A percentile compares a stretch with the other conserved stretches of the same genome.
phyloP scores from a whole-genome alignment of 1,284 basidiomycete genomes.

The Sporisorium scitamineum region DNA sequence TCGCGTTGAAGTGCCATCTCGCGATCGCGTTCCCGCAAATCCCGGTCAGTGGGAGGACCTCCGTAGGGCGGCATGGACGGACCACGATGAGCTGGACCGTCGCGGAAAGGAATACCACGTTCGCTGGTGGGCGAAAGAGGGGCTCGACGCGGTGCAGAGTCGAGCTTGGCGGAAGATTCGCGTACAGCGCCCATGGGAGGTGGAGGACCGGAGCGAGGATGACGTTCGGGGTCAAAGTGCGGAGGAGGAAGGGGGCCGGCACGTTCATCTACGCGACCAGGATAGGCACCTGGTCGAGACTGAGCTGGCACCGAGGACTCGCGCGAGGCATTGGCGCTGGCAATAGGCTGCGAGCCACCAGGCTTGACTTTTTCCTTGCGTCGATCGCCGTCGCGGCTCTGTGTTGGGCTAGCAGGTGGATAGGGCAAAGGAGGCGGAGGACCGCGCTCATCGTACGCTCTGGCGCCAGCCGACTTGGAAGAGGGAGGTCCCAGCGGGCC shows the following conservation, averaged over 20 bases:
- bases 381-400: slow-evolving; percentile 42
- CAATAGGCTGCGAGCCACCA: slow-evolving; percentile 4
- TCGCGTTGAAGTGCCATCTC: slow-evolving; percentile 32
- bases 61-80: slow-evolving; percentile 40
- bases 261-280: slow-evolving; percentile 14
- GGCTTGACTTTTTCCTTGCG: slow-evolving; percentile 43
- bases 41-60: slow-evolving; percentile 22
- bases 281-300: slow-evolving; percentile 16
- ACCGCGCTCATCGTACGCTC: slow-evolving; percentile 40
- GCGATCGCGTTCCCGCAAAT: slow-evolving; percentile 31
- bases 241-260: slow-evolving; percentile 14
- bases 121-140: slow-evolving; percentile 40
- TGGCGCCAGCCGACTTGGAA: slow-evolving; percentile 26
- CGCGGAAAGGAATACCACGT: slow-evolving; percentile 25
- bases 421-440: slow-evolving; percentile 44
- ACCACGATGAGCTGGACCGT: slow-evolving; percentile 20
- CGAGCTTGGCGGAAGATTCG: slow-evolving; percentile 25
- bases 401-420: slow-evolving; percentile 44
- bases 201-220: slow-evolving; percentile 28
- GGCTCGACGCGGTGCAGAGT: slow-evolving; percentile 24
- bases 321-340: slow-evolving; percentile 15
- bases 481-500: slow-evolving; percentile 33
- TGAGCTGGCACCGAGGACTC: slow-evolving; percentile 33
- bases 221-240: slow-evolving; percentile 42
- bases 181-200: slow-evolving; percentile 29